phyloP scores from a whole-genome alignment of 2,329 filamentous ascomycete genomes.

The Penicillium sp. region DNA sequence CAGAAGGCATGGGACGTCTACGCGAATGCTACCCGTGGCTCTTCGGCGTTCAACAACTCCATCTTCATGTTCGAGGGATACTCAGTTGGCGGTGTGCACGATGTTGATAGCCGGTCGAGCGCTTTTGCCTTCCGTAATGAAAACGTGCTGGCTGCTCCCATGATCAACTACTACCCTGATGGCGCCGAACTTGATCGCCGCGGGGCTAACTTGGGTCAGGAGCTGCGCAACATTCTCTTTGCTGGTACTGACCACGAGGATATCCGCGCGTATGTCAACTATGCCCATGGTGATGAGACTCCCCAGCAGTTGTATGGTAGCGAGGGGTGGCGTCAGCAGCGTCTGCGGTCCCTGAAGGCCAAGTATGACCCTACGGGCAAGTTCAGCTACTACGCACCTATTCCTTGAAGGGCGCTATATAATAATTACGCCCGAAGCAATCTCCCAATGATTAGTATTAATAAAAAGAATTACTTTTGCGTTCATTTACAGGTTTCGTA shows the following conservation, averaged over 20 bases:
- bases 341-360: constrained; percentile 26
- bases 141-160: constrained; percentile 34
- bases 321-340: constrained; percentile 24
- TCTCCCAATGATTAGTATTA: too few species aligned
- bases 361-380: constrained; percentile 29
- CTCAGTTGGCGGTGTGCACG: constrained; percentile 39
- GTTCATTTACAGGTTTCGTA: too few species aligned
- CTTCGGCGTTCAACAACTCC: constrained; percentile 31
- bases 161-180: constrained; percentile 29
- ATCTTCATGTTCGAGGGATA: constrained; percentile 53
- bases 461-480: too few species aligned
- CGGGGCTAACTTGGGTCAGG: constrained; percentile 24
- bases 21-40: constrained; percentile 23
- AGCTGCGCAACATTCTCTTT: constrained; percentile 24
- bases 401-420: too few species aligned
- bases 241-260: constrained; percentile 15
- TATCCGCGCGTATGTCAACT: constrained; percentile 27
- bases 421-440: too few species aligned
- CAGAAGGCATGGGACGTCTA: constrained; percentile 34
- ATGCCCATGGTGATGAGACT: constrained; percentile 24
- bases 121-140: constrained; percentile 44
- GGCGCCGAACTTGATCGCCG: constrained; percentile 17
- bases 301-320: constrained; percentile 24
- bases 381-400: constrained; percentile 27
- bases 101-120: constrained; percentile 28